Evolutionary conservation across 2,329 filamentous ascomycete species (phyloP).

Genomic region (Shiraia bambusicola): DNA sequence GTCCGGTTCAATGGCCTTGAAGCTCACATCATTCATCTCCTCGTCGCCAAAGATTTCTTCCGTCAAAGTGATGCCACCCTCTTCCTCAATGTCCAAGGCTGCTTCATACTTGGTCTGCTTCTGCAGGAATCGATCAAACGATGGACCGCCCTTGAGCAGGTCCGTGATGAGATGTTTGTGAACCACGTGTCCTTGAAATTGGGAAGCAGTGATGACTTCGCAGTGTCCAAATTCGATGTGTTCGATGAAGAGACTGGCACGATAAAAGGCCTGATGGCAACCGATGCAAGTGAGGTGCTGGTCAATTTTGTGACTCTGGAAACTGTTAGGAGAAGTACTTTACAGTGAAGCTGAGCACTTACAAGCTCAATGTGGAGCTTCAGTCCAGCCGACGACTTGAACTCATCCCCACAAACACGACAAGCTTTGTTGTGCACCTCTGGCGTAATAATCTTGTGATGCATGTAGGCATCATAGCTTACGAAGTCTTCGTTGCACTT

Average conservation of each 20-base stretch:
- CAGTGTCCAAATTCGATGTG: conserved; percentile 60
- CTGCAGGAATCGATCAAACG: conserved; percentile 26
- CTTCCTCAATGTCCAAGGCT: conserved; percentile 30
- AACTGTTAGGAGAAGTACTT: neutral
- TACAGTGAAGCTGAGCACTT: conserved; percentile 13
- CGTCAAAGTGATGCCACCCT: conserved; percentile 25
- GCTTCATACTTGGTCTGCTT: conserved; percentile 34
- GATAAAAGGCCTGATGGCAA: conserved; percentile 52
- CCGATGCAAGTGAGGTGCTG: conserved; percentile 57
- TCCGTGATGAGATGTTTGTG: conserved; percentile 53
- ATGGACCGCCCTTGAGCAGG: conserved; percentile 22
- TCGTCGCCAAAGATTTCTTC: conserved; percentile 20
- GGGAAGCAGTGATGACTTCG: conserved; percentile 41
- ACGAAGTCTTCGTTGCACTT: conserved; percentile 51
- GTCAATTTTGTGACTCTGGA: conserved; percentile 51
- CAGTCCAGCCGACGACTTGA: conserved; percentile 55
- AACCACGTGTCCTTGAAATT: conserved; percentile 53
- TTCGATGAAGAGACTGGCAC: conserved; percentile 52
- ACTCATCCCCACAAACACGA: conserved; percentile 59
- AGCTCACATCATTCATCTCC: conserved; percentile 20
- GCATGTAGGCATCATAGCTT: conserved; percentile 47
- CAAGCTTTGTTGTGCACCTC: conserved; percentile 54
- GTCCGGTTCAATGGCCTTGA: conserved; percentile 30
- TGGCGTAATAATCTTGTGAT: conserved; percentile 49
- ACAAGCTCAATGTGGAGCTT: conserved; percentile 56